Conservation (phyloP, 225 moss, liverwort and hornwort species). For the Lunularia cruciata region DNA sequence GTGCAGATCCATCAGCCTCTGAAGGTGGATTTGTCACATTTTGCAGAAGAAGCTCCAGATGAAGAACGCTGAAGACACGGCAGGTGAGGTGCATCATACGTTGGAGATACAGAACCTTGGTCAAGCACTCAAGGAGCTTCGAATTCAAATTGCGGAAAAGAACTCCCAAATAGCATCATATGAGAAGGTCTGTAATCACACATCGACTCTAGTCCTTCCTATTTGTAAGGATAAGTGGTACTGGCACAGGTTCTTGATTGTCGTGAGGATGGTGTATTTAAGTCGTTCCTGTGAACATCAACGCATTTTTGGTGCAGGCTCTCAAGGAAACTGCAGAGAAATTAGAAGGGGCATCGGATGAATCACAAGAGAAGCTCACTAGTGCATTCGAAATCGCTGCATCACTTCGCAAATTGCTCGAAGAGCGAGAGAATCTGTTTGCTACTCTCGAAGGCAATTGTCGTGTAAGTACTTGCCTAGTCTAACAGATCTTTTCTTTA, state of each 20-base stretch:
- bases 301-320: slow-evolving; percentile 48
- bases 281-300: not conserved
- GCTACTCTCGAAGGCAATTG: slow-evolving; percentile 87
- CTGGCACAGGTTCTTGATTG: no score
- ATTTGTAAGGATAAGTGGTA: not conserved
- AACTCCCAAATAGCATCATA: slow-evolving; percentile 79
- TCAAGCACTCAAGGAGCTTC: slow-evolving; percentile 84
- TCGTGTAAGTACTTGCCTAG: slow-evolving; percentile 51
- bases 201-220: not conserved
- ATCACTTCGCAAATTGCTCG: slow-evolving; percentile 79
- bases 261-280: no score
- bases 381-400: slow-evolving; percentile 99
- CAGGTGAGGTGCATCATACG: slow-evolving; percentile 88
- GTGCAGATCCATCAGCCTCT: not conserved
- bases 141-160: slow-evolving; percentile 67
- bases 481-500: not conserved
- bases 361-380: slow-evolving; percentile 95
- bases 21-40: not conserved
- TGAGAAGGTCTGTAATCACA: slow-evolving; percentile 72
- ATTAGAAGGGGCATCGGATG: slow-evolving; percentile 94
- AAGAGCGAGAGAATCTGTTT: slow-evolving; percentile 92
- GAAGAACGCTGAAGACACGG: slow-evolving; percentile 94
- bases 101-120: slow-evolving; percentile 91
- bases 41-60: slow-evolving; percentile 87
- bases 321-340: slow-evolving; percentile 91